Percentiles rank a stretch among this genome's conserved stretches.
Conservation (phyloP, 257 asterid genomes). For the Phtheirospermum japonicum region DNA sequence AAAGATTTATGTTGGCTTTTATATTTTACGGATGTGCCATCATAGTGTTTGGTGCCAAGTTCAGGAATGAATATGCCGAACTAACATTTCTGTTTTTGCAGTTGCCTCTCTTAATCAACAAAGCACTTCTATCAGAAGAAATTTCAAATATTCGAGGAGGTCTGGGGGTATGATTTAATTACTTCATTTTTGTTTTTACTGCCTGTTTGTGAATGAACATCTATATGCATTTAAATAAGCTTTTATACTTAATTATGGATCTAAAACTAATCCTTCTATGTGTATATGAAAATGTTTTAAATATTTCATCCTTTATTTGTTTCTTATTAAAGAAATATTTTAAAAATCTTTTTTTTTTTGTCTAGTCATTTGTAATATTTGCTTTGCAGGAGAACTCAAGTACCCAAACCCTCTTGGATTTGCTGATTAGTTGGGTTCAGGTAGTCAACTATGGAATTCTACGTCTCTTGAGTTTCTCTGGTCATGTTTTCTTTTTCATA, state of each 20-base stretch:
- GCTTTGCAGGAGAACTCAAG: constrained; percentile 55
- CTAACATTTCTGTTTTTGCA: constrained; percentile 42
- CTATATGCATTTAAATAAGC: not conserved
- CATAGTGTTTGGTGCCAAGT: constrained; percentile 15
- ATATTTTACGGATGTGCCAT: no score
- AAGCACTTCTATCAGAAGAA: constrained; percentile 58
- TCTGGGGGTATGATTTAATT: constrained; percentile 49
- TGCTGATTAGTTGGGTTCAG: constrained; percentile 94
- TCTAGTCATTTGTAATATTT: constrained; percentile 8
- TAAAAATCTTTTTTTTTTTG: not conserved
- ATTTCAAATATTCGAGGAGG: constrained; percentile 66
- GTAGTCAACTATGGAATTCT: constrained; percentile 32
- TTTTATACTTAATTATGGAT: constrained; percentile 14
- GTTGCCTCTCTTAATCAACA: constrained; percentile 82
- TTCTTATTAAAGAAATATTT: no score
- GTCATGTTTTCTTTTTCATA: constrained; percentile 10
- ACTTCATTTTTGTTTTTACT: constrained; percentile 26
- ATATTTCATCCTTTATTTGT: not conserved
- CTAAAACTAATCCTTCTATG: not conserved
- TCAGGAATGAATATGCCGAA: constrained; percentile 23
- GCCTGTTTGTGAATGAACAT: constrained; percentile 19
- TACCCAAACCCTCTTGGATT: constrained; percentile 50
- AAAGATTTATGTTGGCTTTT: no score
- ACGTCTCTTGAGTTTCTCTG: constrained; percentile 13
- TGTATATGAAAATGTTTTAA: not conserved